phyloP scores from a whole-genome alignment of 305 asterid species.

The Fraxinus paxiana region DNA sequence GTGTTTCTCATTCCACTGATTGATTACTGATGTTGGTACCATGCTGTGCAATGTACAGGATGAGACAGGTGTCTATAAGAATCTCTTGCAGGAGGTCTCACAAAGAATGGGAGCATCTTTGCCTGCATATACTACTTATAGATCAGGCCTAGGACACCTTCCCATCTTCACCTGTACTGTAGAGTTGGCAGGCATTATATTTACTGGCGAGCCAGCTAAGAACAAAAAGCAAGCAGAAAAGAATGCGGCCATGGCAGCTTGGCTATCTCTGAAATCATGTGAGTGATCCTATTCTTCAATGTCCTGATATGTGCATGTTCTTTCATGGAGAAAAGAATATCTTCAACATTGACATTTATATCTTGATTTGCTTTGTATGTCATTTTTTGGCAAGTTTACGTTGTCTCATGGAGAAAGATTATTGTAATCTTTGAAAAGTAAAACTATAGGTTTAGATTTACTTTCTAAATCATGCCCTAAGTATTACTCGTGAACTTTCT shows the following conservation, averaged over 20 bases:
- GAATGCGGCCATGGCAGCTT: constrained; percentile 59
- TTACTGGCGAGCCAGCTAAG: constrained; percentile 55
- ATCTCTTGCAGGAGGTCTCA: constrained; percentile 55
- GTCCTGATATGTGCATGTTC: constrained; percentile 13
- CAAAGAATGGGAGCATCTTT: constrained; percentile 54
- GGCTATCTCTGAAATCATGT: constrained; percentile 53
- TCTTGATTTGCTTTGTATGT: not conserved
- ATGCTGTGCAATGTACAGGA: constrained; percentile 32
- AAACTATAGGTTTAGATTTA: not conserved
- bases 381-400: not conserved
- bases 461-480: not conserved
- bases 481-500: not conserved
- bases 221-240: constrained; percentile 59
- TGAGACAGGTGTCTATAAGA: constrained; percentile 58
- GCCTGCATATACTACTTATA: constrained; percentile 42
- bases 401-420: not conserved
- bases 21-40: not conserved
- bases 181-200: constrained; percentile 48
- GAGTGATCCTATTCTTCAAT: constrained; percentile 22
- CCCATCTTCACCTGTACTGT: constrained; percentile 53
- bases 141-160: constrained; percentile 51
- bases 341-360: not conserved
- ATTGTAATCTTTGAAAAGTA: not conserved
- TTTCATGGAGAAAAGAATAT: not conserved
- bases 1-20: not conserved